Base-by-base conservation (phyloP, 306 rosid genomes). In the Glycine soja region DNA sequence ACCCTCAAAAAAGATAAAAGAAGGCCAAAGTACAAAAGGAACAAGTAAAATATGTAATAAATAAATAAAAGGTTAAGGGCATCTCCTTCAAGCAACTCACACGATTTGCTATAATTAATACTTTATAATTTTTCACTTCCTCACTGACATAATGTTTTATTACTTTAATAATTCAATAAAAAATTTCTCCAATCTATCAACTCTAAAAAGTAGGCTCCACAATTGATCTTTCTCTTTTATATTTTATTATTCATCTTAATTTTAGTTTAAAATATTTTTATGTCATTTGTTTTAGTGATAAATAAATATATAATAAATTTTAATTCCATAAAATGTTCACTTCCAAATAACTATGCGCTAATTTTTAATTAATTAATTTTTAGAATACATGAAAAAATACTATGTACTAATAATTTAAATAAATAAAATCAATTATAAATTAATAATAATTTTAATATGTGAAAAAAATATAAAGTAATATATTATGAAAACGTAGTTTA, bases 1-100 rank as follows among this genome's bases (percentile, higher is more conserved):
- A 34, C 54, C 78, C 38, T 40, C 45, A 76, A 52, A 76, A 24
- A 66, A 32, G 8, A 43, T 52, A 43, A 80, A 59, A 43, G 42
- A 74, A 46, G 34, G 47, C 34, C n/a, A 18, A 18, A 57, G 16
- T 11, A 52, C 36, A 36, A 78, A 7, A 53, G 43, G 53, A 82
- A 61, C 72, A 58, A 48, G 73, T 40, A 42, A 59, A 40, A 13
- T 42, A 30, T 53, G 54, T 52, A 36, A 13, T 19, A 59, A 58
- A 58, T 9, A 9, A 58, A 58, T 10, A 19, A 19, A 30, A 62
- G 16, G 16, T 38, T 62, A 30, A 62, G 68, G 62, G 62, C 10
- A 5, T 38, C 43, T 38, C 43, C 43, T 38, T 38, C 43, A 38
- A 38, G 43, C 43, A 38, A 38, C 5, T 38, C 43, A 38, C 16